Base-by-base conservation (phyloP, 2,329 filamentous ascomycete genomes). In the Pseudocercospora eumusae region DNA sequence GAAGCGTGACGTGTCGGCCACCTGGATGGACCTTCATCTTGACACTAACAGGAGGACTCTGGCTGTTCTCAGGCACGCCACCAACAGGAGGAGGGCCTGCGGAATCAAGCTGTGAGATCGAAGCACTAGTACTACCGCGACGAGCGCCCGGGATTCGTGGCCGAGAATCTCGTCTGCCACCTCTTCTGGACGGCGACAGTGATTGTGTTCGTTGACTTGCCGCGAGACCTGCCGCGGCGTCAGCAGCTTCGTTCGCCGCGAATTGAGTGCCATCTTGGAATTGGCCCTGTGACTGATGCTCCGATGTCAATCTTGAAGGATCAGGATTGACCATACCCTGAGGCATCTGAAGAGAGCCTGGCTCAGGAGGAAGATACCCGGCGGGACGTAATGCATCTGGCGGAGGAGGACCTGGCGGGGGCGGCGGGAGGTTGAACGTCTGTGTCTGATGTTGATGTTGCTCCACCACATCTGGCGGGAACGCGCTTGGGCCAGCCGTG, bases 21-120 rank as follows among this genome's bases (percentile, higher is more conserved):
- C 88, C 84, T 61, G 83, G 82, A 73, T 87, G 85, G 81, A 87
- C 85, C 70, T 86, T 86, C 45, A 88, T 81, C 72, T 87, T 86
- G 59, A 88, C 81, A 28, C 83, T 86, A 52, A 87, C 84, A 2
- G 85, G 84, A n/a, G 84, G 84, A 81, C 75, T 63, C 79, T 79
- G 59, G 20, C 65, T 50, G 27, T 56, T 55, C 79, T 78, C 57
- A 28, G 62, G 50, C n/a, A 71, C 55, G 27, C 60, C 62, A 20
- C 57, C 23, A 47, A 63, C 59, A 3, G 65, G 68, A 13, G 52
- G 52, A 33, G 28, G 28, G 18, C 66, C 69, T 9, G 66, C 69
- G 21, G 70, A 68, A 20, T 40, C 28, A 25, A 54, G 52, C 21
- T 54, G 28, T 5, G 52, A 54, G 9, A 54, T 54, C 28, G 52